Percentiles rank a stretch among this genome's conserved stretches.
Evolutionary conservation across 768 basidiomycete species (phyloP).

Genomic region (Gloeostereum incarnatum): DNA sequence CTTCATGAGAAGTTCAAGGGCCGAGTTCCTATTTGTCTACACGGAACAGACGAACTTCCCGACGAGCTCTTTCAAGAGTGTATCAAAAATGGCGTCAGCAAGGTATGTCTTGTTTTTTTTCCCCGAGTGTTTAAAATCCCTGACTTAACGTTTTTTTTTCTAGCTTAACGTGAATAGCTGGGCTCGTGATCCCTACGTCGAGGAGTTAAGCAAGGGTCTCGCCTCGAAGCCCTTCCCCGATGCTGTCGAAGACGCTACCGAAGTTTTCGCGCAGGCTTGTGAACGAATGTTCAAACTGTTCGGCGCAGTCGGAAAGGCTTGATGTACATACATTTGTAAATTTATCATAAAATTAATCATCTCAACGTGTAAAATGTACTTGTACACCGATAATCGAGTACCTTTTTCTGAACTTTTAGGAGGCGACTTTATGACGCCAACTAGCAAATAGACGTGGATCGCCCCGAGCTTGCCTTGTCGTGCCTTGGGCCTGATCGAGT

Average conservation of each 20-base stretch:
- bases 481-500: too few relatives aligned
- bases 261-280: conserved; percentile 29
- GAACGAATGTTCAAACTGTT: conserved; percentile 31
- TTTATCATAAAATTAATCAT: too few relatives aligned
- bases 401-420: too few relatives aligned
- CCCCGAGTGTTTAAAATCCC: neutral
- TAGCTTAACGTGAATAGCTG: conserved; percentile 35
- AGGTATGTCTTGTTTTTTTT: conserved; percentile 14
- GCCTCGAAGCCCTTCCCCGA: conserved; percentile 31
- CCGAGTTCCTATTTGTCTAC: conserved; percentile 28
- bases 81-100: conserved; percentile 35
- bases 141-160: neutral
- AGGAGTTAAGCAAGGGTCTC: conserved; percentile 20
- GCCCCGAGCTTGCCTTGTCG: too few relatives aligned
- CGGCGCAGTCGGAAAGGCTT: conserved; percentile 30
- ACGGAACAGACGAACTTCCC: conserved; percentile 35
- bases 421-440: too few relatives aligned
- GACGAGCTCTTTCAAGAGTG: conserved; percentile 34
- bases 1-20: conserved; percentile 25
- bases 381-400: too few relatives aligned
- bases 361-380: too few relatives aligned
- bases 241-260: conserved; percentile 33
- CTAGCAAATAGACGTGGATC: too few relatives aligned
- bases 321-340: neutral
- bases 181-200: conserved; percentile 33